These are phyloP conservation scores for Ballota nigra DNA, from an alignment of 257 asterid genomes.

Conservation along the genomic window DNA sequence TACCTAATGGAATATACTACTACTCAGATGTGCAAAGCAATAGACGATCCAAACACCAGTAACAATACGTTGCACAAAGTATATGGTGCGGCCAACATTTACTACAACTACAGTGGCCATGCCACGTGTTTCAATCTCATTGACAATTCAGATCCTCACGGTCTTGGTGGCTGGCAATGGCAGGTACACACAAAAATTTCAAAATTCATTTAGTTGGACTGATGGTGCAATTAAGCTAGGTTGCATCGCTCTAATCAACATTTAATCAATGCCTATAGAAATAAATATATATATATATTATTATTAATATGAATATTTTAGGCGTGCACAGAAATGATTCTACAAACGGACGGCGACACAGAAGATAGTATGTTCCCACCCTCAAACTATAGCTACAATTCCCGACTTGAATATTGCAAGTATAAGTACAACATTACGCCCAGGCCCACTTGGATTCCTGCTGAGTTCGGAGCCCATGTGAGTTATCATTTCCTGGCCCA, in stretches of 20 bases:
- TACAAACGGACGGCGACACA: slow-evolving; percentile 53
- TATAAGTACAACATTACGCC: slow-evolving; percentile 40
- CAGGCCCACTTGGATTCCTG: slow-evolving; percentile 75
- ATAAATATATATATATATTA: no score
- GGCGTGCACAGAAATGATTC: slow-evolving; percentile 90
- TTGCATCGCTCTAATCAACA: no score
- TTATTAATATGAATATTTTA: slow-evolving; percentile 17
- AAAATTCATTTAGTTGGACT: no score
- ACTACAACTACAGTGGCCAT: slow-evolving; percentile 63
- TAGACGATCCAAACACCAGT: slow-evolving; percentile 62
- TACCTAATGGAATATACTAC: no score
- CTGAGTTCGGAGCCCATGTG: slow-evolving; percentile 79
- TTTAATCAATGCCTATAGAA: no score
- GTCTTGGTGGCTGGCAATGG: slow-evolving; percentile 79
- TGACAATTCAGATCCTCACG: slow-evolving; percentile 73
- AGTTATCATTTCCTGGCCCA: slow-evolving; percentile 33
- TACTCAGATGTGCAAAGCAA: slow-evolving; percentile 94
- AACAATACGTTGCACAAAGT: slow-evolving; percentile 54
- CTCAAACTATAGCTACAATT: slow-evolving; percentile 47
- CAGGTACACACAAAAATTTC: slow-evolving; percentile 43
- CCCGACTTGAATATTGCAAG: slow-evolving; percentile 39
- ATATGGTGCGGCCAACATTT: slow-evolving; percentile 60
- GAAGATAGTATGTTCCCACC: slow-evolving; percentile 66
- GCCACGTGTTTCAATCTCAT: slow-evolving; percentile 56
- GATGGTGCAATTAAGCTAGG: no score